Evolutionary conservation across 176 grass and related monocot genomes (phyloP).

Genomic region (Calamus simplicifolius): DNA sequence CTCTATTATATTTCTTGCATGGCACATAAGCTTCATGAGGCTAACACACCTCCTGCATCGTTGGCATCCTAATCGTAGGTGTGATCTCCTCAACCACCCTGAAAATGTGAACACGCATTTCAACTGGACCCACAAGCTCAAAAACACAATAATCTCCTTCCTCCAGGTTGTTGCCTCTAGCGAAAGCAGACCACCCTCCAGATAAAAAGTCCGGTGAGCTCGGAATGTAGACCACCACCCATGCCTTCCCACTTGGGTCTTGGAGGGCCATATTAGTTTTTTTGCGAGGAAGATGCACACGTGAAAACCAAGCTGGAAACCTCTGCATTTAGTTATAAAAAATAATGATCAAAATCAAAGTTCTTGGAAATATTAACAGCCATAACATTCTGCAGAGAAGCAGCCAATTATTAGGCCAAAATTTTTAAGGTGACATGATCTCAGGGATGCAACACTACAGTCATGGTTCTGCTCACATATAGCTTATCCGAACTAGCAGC

Average conservation of each 20-base stretch:
- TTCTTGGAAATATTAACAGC: too few relatives aligned
- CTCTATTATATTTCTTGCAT: too few relatives aligned
- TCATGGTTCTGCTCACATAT: too few relatives aligned
- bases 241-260: neutral
- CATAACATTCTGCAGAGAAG: neutral
- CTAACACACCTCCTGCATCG: too few relatives aligned
- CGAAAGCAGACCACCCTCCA: slow-evolving; percentile 11
- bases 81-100: neutral
- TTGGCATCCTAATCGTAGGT: too few relatives aligned
- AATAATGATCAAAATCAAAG: too few relatives aligned
- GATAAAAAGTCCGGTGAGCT: neutral
- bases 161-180: slow-evolving; percentile 2
- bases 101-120: slow-evolving; percentile 1
- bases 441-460: too few relatives aligned
- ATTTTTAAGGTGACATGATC: too few relatives aligned
- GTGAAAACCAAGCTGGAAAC: slow-evolving; percentile 10
- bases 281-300: neutral
- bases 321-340: slow-evolving; percentile 2
- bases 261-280: slow-evolving; percentile 1
- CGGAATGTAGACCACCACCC: slow-evolving; percentile 12
- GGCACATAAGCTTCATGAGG: too few relatives aligned
- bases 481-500: too few relatives aligned
- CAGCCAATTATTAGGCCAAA: neutral
- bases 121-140: slow-evolving; percentile 5
- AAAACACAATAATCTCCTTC: slow-evolving; percentile 18